A percentile compares a stretch with the other conserved stretches of the same genome.
These are phyloP conservation scores for Metschnikowia drakensbergensis DNA, from an alignment of 805 yeast genomes.

Conservation along the genomic window DNA sequence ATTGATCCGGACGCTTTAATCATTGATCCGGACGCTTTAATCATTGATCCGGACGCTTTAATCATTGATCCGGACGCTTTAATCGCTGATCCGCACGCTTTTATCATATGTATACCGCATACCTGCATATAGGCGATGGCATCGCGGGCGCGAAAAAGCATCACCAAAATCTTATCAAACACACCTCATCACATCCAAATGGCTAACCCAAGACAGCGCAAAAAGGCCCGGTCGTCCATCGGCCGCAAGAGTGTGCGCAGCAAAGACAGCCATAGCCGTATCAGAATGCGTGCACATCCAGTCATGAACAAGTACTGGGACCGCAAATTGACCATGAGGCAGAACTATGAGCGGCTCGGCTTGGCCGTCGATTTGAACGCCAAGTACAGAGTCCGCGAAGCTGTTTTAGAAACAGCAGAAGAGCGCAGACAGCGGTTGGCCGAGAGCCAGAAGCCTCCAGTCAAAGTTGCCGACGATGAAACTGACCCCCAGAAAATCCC, in stretches of 20 bases:
- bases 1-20: no score
- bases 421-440: conserved; percentile 29
- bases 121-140: conserved; percentile 4
- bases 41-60: background rate
- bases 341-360: conserved; percentile 83
- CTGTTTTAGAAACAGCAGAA: conserved; percentile 40
- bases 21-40: no score
- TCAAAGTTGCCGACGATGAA: conserved; percentile 29
- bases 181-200: conserved; percentile 25
- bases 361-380: conserved; percentile 52
- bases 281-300: conserved; percentile 67
- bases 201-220: conserved; percentile 81
- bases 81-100: no score
- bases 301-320: conserved; percentile 93
- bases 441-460: conserved; percentile 17
- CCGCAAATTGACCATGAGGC: conserved; percentile 69
- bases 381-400: conserved; percentile 74
- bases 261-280: conserved; percentile 67
- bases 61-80: no score
- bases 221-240: conserved; percentile 70
- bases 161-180: background rate
- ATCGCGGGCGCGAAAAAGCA: conserved; percentile 2
- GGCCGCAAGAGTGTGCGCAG: conserved; percentile 64
- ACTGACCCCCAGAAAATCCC: conserved; percentile 61
- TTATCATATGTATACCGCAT: no score